These are phyloP conservation scores for Kurtzmaniella cleridarum DNA, from an alignment of 805 yeast species.

Conservation along the genomic window DNA sequence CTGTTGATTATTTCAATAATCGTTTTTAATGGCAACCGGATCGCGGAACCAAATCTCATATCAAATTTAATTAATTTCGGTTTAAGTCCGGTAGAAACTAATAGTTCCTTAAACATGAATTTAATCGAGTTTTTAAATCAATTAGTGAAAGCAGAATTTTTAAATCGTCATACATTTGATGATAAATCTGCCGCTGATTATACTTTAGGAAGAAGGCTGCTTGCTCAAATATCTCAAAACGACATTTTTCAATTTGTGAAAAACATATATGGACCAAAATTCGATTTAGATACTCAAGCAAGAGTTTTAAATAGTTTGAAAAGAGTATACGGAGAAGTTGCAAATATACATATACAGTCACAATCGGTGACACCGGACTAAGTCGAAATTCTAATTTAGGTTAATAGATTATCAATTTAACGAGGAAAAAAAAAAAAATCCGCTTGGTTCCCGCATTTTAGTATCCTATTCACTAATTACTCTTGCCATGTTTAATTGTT, in stretches of 20 bases:
- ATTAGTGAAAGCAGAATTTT: slow-evolving; percentile 25
- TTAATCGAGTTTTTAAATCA: slow-evolving; percentile 19
- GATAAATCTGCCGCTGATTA: slow-evolving; percentile 15
- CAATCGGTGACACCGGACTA: too few species aligned
- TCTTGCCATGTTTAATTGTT: too few species aligned
- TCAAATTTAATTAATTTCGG: slow-evolving; percentile 22
- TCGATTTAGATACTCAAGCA: slow-evolving; percentile 14
- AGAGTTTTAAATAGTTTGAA: slow-evolving; percentile 19
- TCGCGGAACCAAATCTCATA: slow-evolving; percentile 21
- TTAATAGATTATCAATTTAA: too few species aligned
- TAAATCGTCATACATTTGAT: slow-evolving; percentile 12
- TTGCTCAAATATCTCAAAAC: slow-evolving; percentile 27
- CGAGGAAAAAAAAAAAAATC: too few species aligned
- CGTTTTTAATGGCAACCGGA: slow-evolving; percentile 26
- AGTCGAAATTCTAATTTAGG: too few species aligned
- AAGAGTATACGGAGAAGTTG: slow-evolving; percentile 16
- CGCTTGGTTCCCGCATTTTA: background rate
- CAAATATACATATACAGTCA: background rate
- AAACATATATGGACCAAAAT: slow-evolving; percentile 18
- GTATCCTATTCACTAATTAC: background rate
- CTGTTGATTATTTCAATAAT: slow-evolving; percentile 23
- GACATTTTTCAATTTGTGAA: slow-evolving; percentile 21
- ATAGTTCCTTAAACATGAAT: slow-evolving; percentile 17
- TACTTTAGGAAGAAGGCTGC: slow-evolving; percentile 26
- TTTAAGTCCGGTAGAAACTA: slow-evolving; percentile 13